Base-by-base conservation (phyloP, 805 yeast genomes). In the Kluyveromyces wickerhamii region DNA sequence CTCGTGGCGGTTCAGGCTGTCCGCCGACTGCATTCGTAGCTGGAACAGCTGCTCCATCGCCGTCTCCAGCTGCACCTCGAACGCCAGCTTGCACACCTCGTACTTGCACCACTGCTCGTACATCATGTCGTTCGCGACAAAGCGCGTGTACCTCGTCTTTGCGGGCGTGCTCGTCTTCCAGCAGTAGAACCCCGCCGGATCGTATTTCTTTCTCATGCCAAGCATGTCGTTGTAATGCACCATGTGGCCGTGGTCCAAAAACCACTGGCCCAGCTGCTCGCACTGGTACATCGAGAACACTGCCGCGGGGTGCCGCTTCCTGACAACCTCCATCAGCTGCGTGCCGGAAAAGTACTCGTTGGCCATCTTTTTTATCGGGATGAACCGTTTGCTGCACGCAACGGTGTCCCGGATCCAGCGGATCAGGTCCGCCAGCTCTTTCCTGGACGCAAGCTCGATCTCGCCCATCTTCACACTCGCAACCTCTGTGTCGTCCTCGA, bases 241-340 rank as follows among this genome's bases (percentile, higher is more conserved):
- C 7, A 60, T 47, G n/a, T 59, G 25, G 0, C 49, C 49, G 4
- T 47, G 17, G 7, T 36, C 37, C 3, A 59, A 27, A 29, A 59
- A 27, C 16, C 41, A 42, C 35, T 61, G 64, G 1, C 65, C 65
- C 18, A 61, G 39, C 21, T 53, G 47, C 34, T 61, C 61, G n/a
- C 54, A 24, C 22, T 57, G 56, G 11, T 38, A 47, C 3, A 50
- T 40, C 0, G 65, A 52, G 1, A 40, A 43, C 30, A 57, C 62
- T 21, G 59, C 41, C 15, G 43, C 44, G 3, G 41, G 29, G 18
- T 46, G 43, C 20, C 35, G 25, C 9, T 31, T 27, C 29, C 38
- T 54, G 8, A 61, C 38, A 40, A 53, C 54, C 4, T 41, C 34
- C 5, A 48, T 21, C 17, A 62, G 41, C 16, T 37, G 37, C 12